Evolutionary conservation across 805 yeast genomes (phyloP).

Genomic region (Teunomyces atbi): DNA sequence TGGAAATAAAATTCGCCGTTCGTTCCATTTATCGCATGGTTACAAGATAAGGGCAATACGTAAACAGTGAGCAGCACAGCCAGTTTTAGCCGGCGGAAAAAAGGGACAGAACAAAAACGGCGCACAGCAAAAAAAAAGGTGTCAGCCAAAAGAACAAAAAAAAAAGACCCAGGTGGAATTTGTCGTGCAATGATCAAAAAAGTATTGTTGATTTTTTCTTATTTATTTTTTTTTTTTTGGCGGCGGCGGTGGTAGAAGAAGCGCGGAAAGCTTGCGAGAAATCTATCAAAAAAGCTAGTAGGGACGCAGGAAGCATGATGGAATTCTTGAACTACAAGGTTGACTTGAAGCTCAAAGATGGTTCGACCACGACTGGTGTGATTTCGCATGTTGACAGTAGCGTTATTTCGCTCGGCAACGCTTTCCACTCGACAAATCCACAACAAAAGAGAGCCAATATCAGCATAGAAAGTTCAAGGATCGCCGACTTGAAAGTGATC

Average conservation of each 20-base stretch:
- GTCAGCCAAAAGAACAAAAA: background rate
- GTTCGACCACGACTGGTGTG: slow-evolving; percentile 32
- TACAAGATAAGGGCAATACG: too few relatives aligned
- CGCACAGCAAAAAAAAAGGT: background rate
- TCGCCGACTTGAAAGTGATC: slow-evolving; percentile 55
- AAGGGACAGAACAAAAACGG: background rate
- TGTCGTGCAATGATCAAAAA: background rate
- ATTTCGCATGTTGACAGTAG: slow-evolving; percentile 32
- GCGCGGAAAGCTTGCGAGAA: too few relatives aligned
- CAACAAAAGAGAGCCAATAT: slow-evolving; percentile 11
- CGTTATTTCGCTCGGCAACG: slow-evolving; percentile 26
- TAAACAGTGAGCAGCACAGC: too few relatives aligned
- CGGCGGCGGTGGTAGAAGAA: too few relatives aligned
- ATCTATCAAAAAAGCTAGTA: background rate
- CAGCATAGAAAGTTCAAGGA: slow-evolving; percentile 34
- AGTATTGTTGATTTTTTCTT: background rate
- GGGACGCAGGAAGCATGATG: slow-evolving; percentile 21
- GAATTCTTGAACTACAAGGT: slow-evolving; percentile 44
- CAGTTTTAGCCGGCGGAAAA: background rate
- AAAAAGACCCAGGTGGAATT: background rate
- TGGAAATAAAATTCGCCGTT: too few relatives aligned
- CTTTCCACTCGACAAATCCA: slow-evolving; percentile 12
- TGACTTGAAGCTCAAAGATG: slow-evolving; percentile 37
- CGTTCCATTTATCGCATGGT: too few relatives aligned
- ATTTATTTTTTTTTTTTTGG: too few relatives aligned